Base-by-base conservation (phyloP, 768 basidiomycete species). In the Rhizopogon rudus region DNA sequence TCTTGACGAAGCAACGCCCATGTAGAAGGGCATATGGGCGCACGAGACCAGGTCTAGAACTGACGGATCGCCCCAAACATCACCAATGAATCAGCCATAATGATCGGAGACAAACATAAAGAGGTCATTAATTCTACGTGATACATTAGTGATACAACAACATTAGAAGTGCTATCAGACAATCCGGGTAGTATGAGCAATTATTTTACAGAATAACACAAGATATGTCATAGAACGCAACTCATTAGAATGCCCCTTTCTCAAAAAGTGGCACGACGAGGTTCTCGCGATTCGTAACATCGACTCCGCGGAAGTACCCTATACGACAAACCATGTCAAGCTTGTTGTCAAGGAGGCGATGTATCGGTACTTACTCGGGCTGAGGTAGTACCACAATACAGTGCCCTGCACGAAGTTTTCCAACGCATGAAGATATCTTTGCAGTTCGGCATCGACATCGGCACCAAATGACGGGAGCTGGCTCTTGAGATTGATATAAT, bases 351-450 rank as follows among this genome's bases (percentile, higher is more conserved):
- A 49, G 48, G 53, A 35, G 9, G 35, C 20, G 40, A 52, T 20
- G 12, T n/a, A 13, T 33, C 35, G 53, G 29, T 6, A 22, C 73
- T 61, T 57, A 73, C 72, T 68, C 31, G 73, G 73, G 55, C 72
- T 73, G 14, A 73, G 64, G 43, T 73, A 74, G 56, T 73, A 73
- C 72, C 72, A 73, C 52, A 73, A 39, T 14, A 74, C 71, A 9
- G 72, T 73, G 16, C 72, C 72, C 49, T 73, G 72, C 1, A 68
- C 67, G 43, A 74, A 73, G 56, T 73, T 71, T 52, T 73, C 72
- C 13, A 73, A 56, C 5, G 73, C 73, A 39, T 60, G 54, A 56
- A 70, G 50, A 56, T 73, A 74, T n/a, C 63, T 59, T 9, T 53
- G 63, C 17, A 73, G 60, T 20, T 73, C 72, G n/a, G 54, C 56